Evolutionary conservation across 495 filamentous ascomycete genomes (phyloP), one percentile per base, ranked within the genome.

Genomic region (Hypoxylon perforatum): DNA sequence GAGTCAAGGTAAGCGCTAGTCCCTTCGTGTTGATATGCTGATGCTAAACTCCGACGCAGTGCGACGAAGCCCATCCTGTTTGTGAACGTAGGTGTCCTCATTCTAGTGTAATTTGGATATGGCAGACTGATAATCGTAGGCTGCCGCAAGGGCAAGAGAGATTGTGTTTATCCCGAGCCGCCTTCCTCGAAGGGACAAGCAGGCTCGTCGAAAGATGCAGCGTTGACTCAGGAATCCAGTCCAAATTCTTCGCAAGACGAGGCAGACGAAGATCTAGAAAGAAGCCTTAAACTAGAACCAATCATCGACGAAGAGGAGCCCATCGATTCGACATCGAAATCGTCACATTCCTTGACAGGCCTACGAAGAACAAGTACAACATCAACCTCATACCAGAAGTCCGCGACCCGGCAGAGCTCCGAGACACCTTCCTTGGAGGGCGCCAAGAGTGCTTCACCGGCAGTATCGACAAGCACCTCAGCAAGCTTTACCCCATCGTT

Each of bases 131-230:
- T 21, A 64, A 22, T 50, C 14, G 45, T 60, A 92, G 90, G 92
- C 67, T 97, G 93, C 75, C 86, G 87, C 55, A 97, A 96, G 76
- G 93, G 92, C 33, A 90, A 85, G 61, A 84, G 93, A 73, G 91
- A 93, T 33, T 97, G 93, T 71, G 80, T 87, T 51, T 97, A 94
- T 75, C 92, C 93, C 9, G 90, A 91, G 36, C 84, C 87, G 17
- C 73, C 85, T n/a, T 77, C 84, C 22, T 58, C 82, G 23, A 84
- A 87, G 74, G 65, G 76, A 3, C 76, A 64, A 44, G 51, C 80
- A 14, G 75, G 77, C 42, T 76, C 72, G 49, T 64, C 81, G 63
- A 78, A 84, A 77, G 68, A 82, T 39, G 58, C 82, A 70, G 54
- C 80, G 72, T 72, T 78, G 75, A 75, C 88, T 80, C 61, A 87